Evolutionary conservation across 768 basidiomycete species (phyloP).

Genomic region (Lactarius psammicola): DNA sequence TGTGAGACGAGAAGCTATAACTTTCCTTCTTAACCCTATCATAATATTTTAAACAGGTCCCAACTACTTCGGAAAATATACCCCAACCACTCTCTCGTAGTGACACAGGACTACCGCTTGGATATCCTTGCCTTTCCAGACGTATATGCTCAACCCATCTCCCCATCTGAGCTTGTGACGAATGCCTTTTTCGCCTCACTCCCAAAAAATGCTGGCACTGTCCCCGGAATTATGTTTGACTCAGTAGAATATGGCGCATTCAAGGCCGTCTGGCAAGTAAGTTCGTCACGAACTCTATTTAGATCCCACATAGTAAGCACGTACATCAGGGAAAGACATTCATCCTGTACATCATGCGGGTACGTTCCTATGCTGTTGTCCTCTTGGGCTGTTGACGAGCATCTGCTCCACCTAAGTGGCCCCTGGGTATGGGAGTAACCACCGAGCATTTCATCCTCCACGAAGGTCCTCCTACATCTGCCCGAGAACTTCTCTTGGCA

Average conservation of each 20-base stretch:
- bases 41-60: constrained; percentile 39
- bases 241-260: constrained; percentile 54
- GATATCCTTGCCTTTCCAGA: constrained; percentile 53
- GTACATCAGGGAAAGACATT: constrained; percentile 12
- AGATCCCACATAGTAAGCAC: background rate
- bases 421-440: constrained; percentile 26
- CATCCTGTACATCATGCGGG: constrained; percentile 33
- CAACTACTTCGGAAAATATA: constrained; percentile 51
- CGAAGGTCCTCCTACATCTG: constrained; percentile 54
- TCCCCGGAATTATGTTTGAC: constrained; percentile 56
- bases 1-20: constrained; percentile 9
- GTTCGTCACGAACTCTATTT: constrained; percentile 27
- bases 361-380: constrained; percentile 26
- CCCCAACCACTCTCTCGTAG: constrained; percentile 59
- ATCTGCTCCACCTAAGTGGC: constrained; percentile 33
- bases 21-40: background rate
- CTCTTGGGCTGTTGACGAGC: background rate
- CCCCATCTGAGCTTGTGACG: constrained; percentile 50
- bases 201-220: constrained; percentile 38
- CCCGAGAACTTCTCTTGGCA: constrained; percentile 51
- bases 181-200: constrained; percentile 50
- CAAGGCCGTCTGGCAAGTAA: constrained; percentile 57
- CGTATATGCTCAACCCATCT: constrained; percentile 44
- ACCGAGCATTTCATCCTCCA: constrained; percentile 55
- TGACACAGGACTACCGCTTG: constrained; percentile 47